Base-by-base conservation (phyloP, 257 asterid species). In the Plantago ovata region DNA sequence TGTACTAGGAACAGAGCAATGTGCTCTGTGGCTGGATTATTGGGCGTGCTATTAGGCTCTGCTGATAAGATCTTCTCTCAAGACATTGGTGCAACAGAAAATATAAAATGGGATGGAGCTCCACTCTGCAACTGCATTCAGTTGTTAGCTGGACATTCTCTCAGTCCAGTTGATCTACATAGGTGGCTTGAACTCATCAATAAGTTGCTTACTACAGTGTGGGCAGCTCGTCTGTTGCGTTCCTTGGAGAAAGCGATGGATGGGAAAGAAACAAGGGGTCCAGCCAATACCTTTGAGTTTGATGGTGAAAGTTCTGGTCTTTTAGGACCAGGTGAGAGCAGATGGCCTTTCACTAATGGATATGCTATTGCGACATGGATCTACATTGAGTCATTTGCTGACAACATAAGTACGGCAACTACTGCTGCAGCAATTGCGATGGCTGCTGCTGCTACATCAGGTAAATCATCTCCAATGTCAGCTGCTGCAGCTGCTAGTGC, bases 401-500 rank as follows among this genome's bases (percentile, higher is more conserved):
- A 92, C 72, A 92, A 87, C 67, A 79, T 92, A 78, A 88, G 93
- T 64, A 92, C 98, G 24, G 98, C 96, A 58, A 88, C 95, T 63
- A 88, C 96, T 67, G 98, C 98, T 60, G 98, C 98, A 56, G 98
- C 96, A 55, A 92, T 92, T 80, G 98, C 98, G 51, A 94, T 94
- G 74, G 96, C 98, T 56, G 98, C 98, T 18, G 96, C 95, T 53
- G 96, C 98, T 60, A 88, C 93, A 45, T 85, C 98, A 48, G 96
- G 98, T 47, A 88, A 86, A 74, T 84, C 96, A 66, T 92, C 98
- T 67, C 95, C 92, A 41, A 86, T 92, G 95, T 88, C 98, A 46
- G 98, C 97, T 60, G 98, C 98, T 40, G 98, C 98, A 33, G 97
- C 98, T 60, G 98, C 98, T 67, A 84, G 95, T 79, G 98, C 98